These are phyloP conservation scores for Pseudomonodictys pantanalensis DNA, from an alignment of 495 filamentous ascomycete genomes.

Conservation along the genomic window DNA sequence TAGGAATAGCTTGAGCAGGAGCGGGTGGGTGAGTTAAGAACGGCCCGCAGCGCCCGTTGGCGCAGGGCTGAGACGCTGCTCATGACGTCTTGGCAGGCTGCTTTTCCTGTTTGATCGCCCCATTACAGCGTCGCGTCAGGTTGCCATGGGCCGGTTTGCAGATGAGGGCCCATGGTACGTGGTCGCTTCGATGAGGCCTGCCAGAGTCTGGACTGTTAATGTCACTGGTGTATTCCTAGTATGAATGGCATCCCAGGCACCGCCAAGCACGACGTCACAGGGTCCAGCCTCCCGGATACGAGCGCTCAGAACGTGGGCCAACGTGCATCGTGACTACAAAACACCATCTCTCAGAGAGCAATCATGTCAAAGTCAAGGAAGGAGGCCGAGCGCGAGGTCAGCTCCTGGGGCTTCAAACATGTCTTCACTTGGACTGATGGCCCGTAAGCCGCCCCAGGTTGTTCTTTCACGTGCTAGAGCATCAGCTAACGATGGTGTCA, in stretches of 20 bases:
- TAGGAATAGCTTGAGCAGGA: not conserved
- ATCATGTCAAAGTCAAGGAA: constrained; percentile 28
- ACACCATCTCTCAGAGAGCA: not conserved
- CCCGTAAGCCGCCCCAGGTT: constrained; percentile 50
- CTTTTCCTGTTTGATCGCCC: constrained; percentile 15
- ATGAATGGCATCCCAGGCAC: not conserved
- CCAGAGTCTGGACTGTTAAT: too few species aligned
- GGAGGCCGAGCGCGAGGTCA: constrained; percentile 63
- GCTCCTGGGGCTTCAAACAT: constrained; percentile 70
- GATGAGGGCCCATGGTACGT: not conserved
- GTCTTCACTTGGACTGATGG: constrained; percentile 82
- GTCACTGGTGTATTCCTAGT: too few species aligned
- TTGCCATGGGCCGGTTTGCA: not conserved
- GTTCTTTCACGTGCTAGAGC: not conserved
- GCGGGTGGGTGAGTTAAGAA: not conserved
- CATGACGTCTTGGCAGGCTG: not conserved
- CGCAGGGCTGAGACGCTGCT: constrained; percentile 6
- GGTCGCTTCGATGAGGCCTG: too few species aligned
- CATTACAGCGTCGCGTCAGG: not conserved
- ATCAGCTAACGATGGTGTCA: not conserved
- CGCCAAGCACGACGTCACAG: constrained; percentile 9
- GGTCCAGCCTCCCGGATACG: constrained; percentile 6
- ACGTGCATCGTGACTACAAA: not conserved
- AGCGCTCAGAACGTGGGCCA: too few species aligned
- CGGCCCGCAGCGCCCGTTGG: not conserved